A percentile compares a stretch with the other conserved stretches of the same genome.
These are phyloP conservation scores for Tinospora cordifolia DNA, from an alignment of 164 flowering plant species.

Conservation along the genomic window DNA sequence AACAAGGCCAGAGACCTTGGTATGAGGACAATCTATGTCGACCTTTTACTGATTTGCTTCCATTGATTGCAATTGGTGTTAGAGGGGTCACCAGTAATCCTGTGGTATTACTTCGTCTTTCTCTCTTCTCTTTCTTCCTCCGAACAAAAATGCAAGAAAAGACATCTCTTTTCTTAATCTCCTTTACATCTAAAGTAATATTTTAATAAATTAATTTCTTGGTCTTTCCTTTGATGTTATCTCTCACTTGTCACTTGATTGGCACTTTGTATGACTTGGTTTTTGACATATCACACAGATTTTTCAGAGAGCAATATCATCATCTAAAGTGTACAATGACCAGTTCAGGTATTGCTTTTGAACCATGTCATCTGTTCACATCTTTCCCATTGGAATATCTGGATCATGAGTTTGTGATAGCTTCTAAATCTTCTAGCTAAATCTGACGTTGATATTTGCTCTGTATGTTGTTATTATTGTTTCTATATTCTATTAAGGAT, in stretches of 20 bases:
- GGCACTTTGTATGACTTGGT: neutral
- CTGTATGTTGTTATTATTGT: no score
- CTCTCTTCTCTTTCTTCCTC: neutral
- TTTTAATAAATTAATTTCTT: neutral
- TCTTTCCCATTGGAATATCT: no score
- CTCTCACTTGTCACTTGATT: neutral
- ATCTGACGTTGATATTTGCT: no score
- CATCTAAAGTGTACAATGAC: constrained; percentile 88
- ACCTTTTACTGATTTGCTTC: constrained; percentile 86
- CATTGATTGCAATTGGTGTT: constrained; percentile 74
- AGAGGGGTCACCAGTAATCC: constrained; percentile 99
- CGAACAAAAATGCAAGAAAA: neutral
- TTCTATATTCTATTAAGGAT: no score
- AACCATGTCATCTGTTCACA: no score
- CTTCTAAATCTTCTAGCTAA: no score
- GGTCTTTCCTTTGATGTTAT: neutral
- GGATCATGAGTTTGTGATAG: no score
- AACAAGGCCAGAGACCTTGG: constrained; percentile 96
- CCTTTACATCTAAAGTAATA: no score
- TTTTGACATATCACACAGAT: constrained; percentile 49
- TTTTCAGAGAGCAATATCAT: constrained; percentile 94
- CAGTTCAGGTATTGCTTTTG: constrained; percentile 59
- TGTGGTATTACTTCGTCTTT: constrained; percentile 61
- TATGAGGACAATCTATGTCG: constrained; percentile 96
- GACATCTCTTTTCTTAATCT: neutral